Evolutionary conservation across 2,329 filamentous ascomycete genomes (phyloP), one percentile per base, ranked within the genome.

Genomic region (Mycogone perniciosa): DNA sequence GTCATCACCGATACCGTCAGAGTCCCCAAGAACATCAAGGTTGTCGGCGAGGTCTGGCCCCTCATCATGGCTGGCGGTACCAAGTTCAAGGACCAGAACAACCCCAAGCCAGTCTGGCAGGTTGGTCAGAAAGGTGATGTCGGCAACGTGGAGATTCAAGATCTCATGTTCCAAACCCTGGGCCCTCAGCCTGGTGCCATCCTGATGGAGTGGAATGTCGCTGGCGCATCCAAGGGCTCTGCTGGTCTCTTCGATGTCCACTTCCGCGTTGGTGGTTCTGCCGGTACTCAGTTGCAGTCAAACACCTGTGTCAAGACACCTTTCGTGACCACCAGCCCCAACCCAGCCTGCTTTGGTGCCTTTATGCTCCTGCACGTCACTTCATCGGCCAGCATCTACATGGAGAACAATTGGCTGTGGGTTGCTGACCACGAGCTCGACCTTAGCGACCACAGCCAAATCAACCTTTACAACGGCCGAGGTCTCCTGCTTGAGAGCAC

Each of bases 181-280:
- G 92, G 92, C 4, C 76, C 90, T 3, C 85, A 89, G 56, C 86
- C 90, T 0, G 92, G 92, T 57, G 92, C 90, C 13, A 89, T 96
- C 62, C 79, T 96, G 64, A 83, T 96, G 72, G 81, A 96, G 67
- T 96, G 89, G 87, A 96, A 96, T 70, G 75, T 96, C 39, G 82
- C 81, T 40, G 85, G 82, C 34, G 66, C 77, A 59, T 75, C 69
- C 50, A 77, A 84, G 52, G 89, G 89, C 43, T 80, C 82, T 1
- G 84, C 84, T 20, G 92, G 83, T 55, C 84, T 96, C 70, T 99
- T 91, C 88, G 93, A 99, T 62, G 85, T 91, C n/a, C 93, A 99
- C 75, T 86, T 93, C 72, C 89, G 93, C 63, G 81, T 99, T 60
- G 92, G 90, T 60, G 93, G 93, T 40, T 84, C 85, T 49, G 85